A percentile compares a stretch with the other conserved stretches of the same genome.
Conservation (phyloP, 2,329 filamentous ascomycete species). For the Epichloe baconii region DNA sequence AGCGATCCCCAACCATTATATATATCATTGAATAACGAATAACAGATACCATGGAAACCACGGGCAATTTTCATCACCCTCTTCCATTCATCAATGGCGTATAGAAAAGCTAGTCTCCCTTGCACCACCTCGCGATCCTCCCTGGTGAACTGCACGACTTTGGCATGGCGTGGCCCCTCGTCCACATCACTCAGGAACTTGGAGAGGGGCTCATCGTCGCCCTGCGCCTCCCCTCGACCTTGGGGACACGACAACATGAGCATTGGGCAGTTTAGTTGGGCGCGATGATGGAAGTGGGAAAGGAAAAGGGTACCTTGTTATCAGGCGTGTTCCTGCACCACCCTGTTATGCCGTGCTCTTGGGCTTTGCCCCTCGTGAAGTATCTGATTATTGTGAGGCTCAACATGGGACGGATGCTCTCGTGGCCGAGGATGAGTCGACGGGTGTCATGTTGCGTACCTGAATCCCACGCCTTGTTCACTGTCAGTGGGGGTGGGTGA, state of each 20-base stretch:
- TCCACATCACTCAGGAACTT: constrained; percentile 64
- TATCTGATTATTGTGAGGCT: constrained; percentile 23
- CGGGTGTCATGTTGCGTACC: constrained; percentile 20
- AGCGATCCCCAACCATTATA: too few relatives aligned
- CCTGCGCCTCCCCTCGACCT: constrained; percentile 88
- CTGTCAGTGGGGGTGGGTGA: constrained; percentile 12
- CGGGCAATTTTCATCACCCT: too few relatives aligned
- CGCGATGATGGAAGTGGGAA: neutral
- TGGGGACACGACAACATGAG: too few relatives aligned
- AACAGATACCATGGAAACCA: too few relatives aligned
- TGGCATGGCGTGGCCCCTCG: constrained; percentile 57
- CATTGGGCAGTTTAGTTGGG: neutral
- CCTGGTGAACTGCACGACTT: constrained; percentile 62
- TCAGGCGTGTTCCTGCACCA: constrained; percentile 49
- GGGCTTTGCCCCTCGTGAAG: constrained; percentile 41
- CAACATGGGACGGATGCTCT: too few relatives aligned
- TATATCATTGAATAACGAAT: too few relatives aligned
- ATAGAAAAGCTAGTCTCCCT: constrained; percentile 55
- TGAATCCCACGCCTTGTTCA: constrained; percentile 42
- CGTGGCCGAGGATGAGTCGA: too few relatives aligned
- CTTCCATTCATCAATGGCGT: constrained; percentile 18
- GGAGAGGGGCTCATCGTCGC: constrained; percentile 48
- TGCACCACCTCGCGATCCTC: constrained; percentile 51
- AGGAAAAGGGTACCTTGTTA: constrained; percentile 31
- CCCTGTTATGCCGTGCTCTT: constrained; percentile 38